Conservation (phyloP, 176 grass and related monocot species). For the Rhipidocladum racemiflorum region DNA sequence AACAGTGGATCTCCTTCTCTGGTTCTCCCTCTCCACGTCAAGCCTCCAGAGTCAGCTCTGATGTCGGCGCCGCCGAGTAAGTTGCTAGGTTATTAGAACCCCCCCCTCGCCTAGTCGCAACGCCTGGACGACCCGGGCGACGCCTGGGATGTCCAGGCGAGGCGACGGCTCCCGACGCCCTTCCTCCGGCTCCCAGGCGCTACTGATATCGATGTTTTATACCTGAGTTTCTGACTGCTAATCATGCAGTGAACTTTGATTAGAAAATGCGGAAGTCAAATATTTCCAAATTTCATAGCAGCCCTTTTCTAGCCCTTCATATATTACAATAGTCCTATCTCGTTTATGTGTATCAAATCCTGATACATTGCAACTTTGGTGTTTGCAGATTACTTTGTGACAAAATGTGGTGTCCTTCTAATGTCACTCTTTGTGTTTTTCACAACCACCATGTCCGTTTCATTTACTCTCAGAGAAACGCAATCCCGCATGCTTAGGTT, state of each 20-base stretch:
- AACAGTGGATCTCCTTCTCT: too few species aligned
- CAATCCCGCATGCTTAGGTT: conserved; percentile 98
- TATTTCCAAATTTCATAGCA: neutral
- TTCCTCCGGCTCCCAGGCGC: too few species aligned
- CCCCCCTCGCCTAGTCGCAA: too few species aligned
- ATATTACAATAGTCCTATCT: conserved; percentile 10
- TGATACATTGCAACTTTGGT: conserved; percentile 32
- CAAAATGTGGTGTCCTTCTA: conserved; percentile 92
- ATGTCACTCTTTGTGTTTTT: conserved; percentile 99
- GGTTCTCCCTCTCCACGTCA: too few species aligned
- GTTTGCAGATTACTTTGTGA: conserved; percentile 91
- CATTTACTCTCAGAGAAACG: conserved; percentile 97
- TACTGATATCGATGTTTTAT: neutral
- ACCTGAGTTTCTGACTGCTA: neutral
- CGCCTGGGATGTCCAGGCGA: too few species aligned
- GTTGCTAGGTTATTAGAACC: too few species aligned
- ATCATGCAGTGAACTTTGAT: neutral
- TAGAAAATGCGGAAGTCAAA: neutral
- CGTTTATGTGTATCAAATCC: conserved; percentile 29
- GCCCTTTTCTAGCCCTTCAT: neutral
- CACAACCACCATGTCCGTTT: conserved; percentile 98
- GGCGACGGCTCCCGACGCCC: too few species aligned
- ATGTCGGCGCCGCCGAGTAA: too few species aligned
- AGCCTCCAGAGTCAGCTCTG: too few species aligned
- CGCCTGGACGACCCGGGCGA: too few species aligned